These are phyloP conservation scores for Penicillium sp. DNA, from an alignment of 2,329 filamentous ascomycete genomes.

Conservation along the genomic window DNA sequence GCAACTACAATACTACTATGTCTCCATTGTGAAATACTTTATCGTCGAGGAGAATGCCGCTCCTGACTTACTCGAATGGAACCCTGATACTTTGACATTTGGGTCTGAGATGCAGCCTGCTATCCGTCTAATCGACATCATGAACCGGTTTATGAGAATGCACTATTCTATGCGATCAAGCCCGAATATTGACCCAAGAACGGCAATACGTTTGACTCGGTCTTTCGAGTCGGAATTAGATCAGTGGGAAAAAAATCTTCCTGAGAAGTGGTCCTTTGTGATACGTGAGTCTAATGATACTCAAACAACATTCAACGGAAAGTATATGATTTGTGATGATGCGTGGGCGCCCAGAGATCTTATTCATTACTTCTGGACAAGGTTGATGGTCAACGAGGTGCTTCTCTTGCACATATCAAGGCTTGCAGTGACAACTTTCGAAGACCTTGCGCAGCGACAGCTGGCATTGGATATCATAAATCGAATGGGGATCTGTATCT, in stretches of 20 bases:
- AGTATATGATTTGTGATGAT: constrained; percentile 22
- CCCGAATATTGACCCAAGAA: constrained; percentile 2
- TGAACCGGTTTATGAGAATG: constrained; percentile 19
- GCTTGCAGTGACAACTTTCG: not conserved
- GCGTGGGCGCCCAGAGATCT: constrained; percentile 20
- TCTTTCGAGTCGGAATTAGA: constrained; percentile 18
- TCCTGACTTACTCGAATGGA: constrained; percentile 14
- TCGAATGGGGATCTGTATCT: constrained; percentile 21
- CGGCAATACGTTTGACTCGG: constrained; percentile 3
- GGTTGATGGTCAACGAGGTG: constrained; percentile 24
- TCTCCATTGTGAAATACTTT: constrained; percentile 21
- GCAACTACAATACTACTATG: constrained; percentile 17
- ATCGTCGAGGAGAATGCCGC: constrained; percentile 8
- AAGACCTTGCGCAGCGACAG: constrained; percentile 12
- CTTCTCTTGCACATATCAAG: constrained; percentile 13
- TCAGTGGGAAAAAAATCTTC: constrained; percentile 18
- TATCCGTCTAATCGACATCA: constrained; percentile 18
- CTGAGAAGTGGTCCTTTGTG: constrained; percentile 14
- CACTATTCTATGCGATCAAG: constrained; percentile 8
- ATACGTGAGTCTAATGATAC: constrained; percentile 11
- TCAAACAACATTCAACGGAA: constrained; percentile 17
- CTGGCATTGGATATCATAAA: constrained; percentile 14
- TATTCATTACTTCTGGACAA: constrained; percentile 23
- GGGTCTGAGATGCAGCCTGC: constrained; percentile 8
- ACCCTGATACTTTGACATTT: not conserved